Conservation (phyloP, 169 alveolate genomes). For the Cystoisospora suis region DNA sequence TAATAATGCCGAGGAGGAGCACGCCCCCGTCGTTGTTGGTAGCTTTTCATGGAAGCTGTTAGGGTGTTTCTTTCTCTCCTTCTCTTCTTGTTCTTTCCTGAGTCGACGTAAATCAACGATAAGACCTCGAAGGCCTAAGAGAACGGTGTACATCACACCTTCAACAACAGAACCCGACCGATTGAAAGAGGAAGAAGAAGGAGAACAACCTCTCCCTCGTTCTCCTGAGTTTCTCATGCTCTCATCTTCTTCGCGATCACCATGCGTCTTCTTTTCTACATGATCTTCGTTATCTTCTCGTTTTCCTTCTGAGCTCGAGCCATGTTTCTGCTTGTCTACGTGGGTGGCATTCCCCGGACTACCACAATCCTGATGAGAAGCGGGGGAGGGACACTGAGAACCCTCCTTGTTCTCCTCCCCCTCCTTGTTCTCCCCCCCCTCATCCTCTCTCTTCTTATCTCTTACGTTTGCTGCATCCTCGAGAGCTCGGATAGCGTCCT, state of each 20-base stretch:
- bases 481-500: not conserved
- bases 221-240: too few relatives aligned
- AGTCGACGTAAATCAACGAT: not conserved
- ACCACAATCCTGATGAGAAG: not conserved
- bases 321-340: too few relatives aligned
- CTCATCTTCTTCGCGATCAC: too few relatives aligned
- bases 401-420: not conserved
- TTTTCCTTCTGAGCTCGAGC: too few relatives aligned
- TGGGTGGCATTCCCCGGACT: not conserved
- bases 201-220: too few relatives aligned
- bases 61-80: too few relatives aligned
- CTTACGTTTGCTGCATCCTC: not conserved
- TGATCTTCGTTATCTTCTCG: too few relatives aligned
- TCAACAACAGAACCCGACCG: not conserved
- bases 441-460: not conserved
- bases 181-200: not conserved
- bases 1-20: too few relatives aligned
- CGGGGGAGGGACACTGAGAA: not conserved
- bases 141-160: constrained; percentile 32
- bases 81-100: too few relatives aligned
- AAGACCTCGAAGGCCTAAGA: constrained; percentile 16
- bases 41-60: too few relatives aligned
- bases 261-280: too few relatives aligned
- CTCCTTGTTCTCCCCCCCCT: not conserved
- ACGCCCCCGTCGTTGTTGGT: too few relatives aligned